Evolutionary conservation across 1,139 yeast genomes (phyloP).

Genomic region (Nakaseomyces kungkrabaensis): DNA sequence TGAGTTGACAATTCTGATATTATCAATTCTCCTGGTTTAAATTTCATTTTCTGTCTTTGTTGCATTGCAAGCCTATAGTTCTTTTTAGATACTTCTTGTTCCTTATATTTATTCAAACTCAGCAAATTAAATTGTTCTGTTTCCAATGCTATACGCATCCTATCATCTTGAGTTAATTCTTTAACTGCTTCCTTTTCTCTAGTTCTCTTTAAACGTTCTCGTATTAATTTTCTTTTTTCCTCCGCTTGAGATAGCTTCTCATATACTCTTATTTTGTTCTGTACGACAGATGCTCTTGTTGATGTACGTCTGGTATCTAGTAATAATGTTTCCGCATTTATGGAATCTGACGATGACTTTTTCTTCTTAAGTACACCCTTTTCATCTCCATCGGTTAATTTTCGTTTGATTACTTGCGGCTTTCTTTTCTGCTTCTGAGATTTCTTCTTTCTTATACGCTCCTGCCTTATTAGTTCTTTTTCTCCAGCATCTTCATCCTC

Average conservation of each 20-base stretch:
- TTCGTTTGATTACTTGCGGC: conserved; percentile 40
- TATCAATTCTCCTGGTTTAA: conserved; percentile 23
- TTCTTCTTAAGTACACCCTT: conserved; percentile 14
- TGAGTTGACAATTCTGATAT: conserved; percentile 16
- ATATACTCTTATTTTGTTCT: conserved; percentile 68
- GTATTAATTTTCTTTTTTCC: conserved; percentile 45
- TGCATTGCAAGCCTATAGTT: conserved; percentile 66
- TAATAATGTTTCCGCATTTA: conserved; percentile 41
- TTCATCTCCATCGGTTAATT: conserved; percentile 14
- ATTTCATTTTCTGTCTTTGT: conserved; percentile 50
- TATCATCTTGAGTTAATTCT: conserved; percentile 75
- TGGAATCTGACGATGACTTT: conserved; percentile 18
- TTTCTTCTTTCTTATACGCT: conserved; percentile 36
- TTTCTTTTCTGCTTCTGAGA: conserved; percentile 32
- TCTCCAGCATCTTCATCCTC: conserved; percentile 60
- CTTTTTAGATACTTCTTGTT: conserved; percentile 76
- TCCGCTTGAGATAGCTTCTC: conserved; percentile 66
- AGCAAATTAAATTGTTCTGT: conserved; percentile 71
- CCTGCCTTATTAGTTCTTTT: conserved; percentile 47
- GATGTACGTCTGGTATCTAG: conserved; percentile 57
- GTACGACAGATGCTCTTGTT: conserved; percentile 67
- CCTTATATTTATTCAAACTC: conserved; percentile 67
- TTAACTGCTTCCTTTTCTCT: conserved; percentile 35
- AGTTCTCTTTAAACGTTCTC: conserved; percentile 25
- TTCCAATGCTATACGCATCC: conserved; percentile 72